Evolutionary conservation across 2,329 filamentous ascomycete species (phyloP), one percentile per base, ranked within the genome.

Genomic region (Arthrobotrys pseudoclavata): DNA sequence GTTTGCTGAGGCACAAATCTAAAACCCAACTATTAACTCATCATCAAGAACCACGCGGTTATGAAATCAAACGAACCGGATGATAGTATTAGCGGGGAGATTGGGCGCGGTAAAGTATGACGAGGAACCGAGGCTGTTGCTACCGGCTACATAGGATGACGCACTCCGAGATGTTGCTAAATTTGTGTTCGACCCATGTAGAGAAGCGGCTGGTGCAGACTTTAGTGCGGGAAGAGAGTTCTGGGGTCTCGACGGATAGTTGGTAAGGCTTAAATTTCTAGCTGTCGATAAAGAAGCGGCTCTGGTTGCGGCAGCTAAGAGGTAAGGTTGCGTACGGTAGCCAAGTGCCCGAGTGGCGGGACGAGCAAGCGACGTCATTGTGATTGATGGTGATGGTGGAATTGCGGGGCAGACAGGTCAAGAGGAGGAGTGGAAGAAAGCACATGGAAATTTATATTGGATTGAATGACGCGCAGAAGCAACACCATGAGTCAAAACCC

Each of bases 1-100:
- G 95, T 98, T 86, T 99, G 96, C 85, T 99, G 96, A n/a, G 96
- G 96, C 48, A 99, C 96, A 85, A 98, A 99, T 77, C 81, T 82
- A 64, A 20, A 22, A 18, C 22, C 37, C 52, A 42, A 52, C 69
- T 52, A 48, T 37, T 61, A 20, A 62, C 50, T 26, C n/a, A 31
- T 13, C 40, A 10, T 13, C 18, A 24, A 31, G 2, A 50, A 26
- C 31, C 34, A 57, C 13, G 13, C 45, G 15, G 13, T 7, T 18
- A 6, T 22, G 22, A 22, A 22, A 31, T 24, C 34, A 18, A 18
- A 60, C 70, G 50, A 57, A 81, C 81, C 95, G 93, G 82, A 99
- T 87, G 79, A 99, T 87, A 3, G 96, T 99, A 85, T 99, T 99
- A 81, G 94, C 92, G 29, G 96, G 96, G 64, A 97, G 87, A 22